Evolutionary conservation across 306 rosid species (phyloP).

Genomic region (Fagus sylvatica): DNA sequence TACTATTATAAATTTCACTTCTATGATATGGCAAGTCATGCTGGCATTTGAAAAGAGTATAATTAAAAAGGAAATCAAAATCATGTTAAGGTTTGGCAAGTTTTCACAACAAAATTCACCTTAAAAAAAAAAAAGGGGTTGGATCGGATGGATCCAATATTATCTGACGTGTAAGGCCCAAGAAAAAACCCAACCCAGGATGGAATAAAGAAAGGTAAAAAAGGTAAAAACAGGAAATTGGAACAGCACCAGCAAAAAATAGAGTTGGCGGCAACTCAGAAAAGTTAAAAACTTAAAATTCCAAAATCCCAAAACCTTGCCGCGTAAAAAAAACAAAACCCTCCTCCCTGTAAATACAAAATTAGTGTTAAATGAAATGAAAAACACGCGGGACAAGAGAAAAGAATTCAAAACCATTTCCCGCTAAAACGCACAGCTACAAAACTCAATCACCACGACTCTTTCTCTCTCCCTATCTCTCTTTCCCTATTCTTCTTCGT

Average conservation of each 20-base stretch:
- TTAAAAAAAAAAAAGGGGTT: too few relatives aligned
- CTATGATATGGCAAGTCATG: too few relatives aligned
- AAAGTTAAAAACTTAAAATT: neutral
- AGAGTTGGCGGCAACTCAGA: neutral
- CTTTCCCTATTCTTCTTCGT: too few relatives aligned
- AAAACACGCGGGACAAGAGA: slow-evolving; percentile 18
- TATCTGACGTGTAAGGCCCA: neutral
- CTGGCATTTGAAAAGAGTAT: too few relatives aligned
- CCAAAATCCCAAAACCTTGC: neutral
- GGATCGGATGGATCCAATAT: neutral
- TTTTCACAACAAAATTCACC: too few relatives aligned
- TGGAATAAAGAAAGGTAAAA: neutral
- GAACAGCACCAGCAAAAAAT: neutral
- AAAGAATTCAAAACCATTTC: neutral
- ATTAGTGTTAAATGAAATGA: too few relatives aligned
- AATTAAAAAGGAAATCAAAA: too few relatives aligned
- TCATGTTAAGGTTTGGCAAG: too few relatives aligned
- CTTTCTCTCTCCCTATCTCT: neutral
- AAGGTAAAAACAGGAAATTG: neutral
- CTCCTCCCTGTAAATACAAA: too few relatives aligned
- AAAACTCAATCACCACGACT: slow-evolving; percentile 9
- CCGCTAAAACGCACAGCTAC: slow-evolving; percentile 31
- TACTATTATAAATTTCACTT: too few relatives aligned
- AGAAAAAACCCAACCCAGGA: neutral
- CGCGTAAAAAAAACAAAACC: slow-evolving; percentile 12